Evolutionary conservation across 2,329 filamentous ascomycete species (phyloP), one percentile per base, ranked within the genome.

Genomic region (Claviceps africana): DNA sequence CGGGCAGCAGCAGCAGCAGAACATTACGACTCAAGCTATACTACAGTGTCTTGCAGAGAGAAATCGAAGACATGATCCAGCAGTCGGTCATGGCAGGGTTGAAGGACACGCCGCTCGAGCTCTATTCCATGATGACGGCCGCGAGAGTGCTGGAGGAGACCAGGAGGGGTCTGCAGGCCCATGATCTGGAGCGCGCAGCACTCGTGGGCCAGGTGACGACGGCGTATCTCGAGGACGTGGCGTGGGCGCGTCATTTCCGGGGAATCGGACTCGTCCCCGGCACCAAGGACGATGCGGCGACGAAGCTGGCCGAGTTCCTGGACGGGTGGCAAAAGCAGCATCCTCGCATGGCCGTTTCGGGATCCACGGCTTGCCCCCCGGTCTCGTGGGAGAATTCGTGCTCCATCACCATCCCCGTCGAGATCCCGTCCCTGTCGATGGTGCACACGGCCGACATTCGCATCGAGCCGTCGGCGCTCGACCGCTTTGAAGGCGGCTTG

Each of bases 321-420:
- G 55, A 61, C 0, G 45, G 51, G 2, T 71, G 68, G 68, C 66
- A 64, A 51, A 54, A 55, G n/a, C 53, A 55, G 5, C 59, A 67
- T 28, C 54, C 60, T 13, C 59, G 53, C 6, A 52, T 71, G 13
- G 35, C 56, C 2, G 55, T 70, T 0, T 55, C 61, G 8, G 51
- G 30, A 21, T 21, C 45, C 4, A 21, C 44, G 28, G 2, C 30
- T 2, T n/a, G 30, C 3, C 22, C 60, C 3, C 49, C 54, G 1
- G 54, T 22, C 2, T 21, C 60, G 6, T 51, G 52, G 1, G 55
- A 56, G 5, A 70, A 76, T 21, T 57, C 73, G 66, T 55, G 76
- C 77, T 82, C 81, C 13, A 90, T 98, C 59, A 73, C 85, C 31
- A 94, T 98, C 51, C 87, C 90, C 0, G 90, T 98, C 15, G 88